Evolutionary conservation across 345 rosid species (phyloP), one percentile per base, ranked within the genome.

Genomic region (Eucalyptus cloeziana): DNA sequence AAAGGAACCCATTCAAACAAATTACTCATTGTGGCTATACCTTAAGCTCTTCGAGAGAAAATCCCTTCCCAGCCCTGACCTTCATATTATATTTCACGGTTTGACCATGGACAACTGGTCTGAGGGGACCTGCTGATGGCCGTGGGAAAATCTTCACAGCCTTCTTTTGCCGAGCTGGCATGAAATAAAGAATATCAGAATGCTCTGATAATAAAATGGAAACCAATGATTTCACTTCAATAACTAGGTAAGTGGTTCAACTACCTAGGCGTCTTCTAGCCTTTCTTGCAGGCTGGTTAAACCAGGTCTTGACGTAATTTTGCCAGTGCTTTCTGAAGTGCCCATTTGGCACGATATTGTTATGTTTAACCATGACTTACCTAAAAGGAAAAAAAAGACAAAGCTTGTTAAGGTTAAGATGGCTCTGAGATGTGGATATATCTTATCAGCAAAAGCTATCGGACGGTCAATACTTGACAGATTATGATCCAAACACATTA

Each of bases 31-130:
- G 17, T 40, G 9, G 24, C 6, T 62, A 47, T 11, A 97, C 99
- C 99, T 97, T 97, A 50, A 96, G 99, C 86, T 97, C 99, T 90
- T 97, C 99, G 10, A 96, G 99, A 49, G 97, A 91, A 89, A 96
- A 97, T 1, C 99, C 99, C 89, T 92, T 93, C 24, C 99, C 98
- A 89, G 97, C 97, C 92, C 96, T 95, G 83, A 96, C 88, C 89
- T 96, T 97, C 98, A 96, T 96, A 91, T 96, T 97, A 87, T 97
- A 97, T 93, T 95, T 96, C 90, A 95, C 91, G 51, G 99, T 97
- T 93, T 96, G 99, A 4, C 94, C 99, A 90, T 93, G 99, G 17
- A 97, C 98, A 76, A 96, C 83, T 7, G 99, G 99, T 2, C 98
- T 96, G 56, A 96, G 96, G 16, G 99, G 95, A 11, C 99, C 99